These are phyloP conservation scores for Simplicillium aogashimaense DNA, from an alignment of 2,329 filamentous ascomycete genomes.

Conservation along the genomic window DNA sequence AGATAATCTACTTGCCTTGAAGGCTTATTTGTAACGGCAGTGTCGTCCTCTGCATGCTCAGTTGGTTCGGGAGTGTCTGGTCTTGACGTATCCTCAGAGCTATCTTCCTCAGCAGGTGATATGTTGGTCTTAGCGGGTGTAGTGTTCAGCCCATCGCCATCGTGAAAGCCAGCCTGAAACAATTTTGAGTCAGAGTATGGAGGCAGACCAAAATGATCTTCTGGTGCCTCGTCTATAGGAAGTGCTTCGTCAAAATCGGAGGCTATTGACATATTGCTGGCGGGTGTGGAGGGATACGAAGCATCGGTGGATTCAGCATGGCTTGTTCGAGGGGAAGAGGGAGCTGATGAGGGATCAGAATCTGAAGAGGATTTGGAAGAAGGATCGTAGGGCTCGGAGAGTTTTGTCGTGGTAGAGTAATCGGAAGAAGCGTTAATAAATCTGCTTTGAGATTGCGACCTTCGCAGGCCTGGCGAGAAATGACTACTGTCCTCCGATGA, in stretches of 20 bases:
- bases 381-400: conserved; percentile 35
- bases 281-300: conserved; percentile 53
- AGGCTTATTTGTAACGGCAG: conserved; percentile 61
- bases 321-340: conserved; percentile 45
- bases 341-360: conserved; percentile 40
- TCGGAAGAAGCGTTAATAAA: conserved; percentile 34
- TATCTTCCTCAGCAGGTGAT: conserved; percentile 44
- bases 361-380: conserved; percentile 31
- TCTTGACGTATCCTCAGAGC: conserved; percentile 38
- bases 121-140: conserved; percentile 24
- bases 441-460: conserved; percentile 51
- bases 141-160: conserved; percentile 39
- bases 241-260: conserved; percentile 43
- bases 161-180: conserved; percentile 29
- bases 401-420: conserved; percentile 33
- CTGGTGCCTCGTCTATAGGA: conserved; percentile 30
- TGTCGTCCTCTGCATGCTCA: conserved; percentile 64
- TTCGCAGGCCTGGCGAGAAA: conserved; percentile 44
- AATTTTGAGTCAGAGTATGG: conserved; percentile 36
- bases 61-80: conserved; percentile 39
- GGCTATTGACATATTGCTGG: conserved; percentile 52
- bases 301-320: conserved; percentile 43
- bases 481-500: conserved; percentile 46
- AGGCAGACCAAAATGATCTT: conserved; percentile 37
- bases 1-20: conserved; percentile 92